phyloP scores from a whole-genome alignment of 192 early-diverging fungal species.

The Linnemannia schmuckeri region DNA sequence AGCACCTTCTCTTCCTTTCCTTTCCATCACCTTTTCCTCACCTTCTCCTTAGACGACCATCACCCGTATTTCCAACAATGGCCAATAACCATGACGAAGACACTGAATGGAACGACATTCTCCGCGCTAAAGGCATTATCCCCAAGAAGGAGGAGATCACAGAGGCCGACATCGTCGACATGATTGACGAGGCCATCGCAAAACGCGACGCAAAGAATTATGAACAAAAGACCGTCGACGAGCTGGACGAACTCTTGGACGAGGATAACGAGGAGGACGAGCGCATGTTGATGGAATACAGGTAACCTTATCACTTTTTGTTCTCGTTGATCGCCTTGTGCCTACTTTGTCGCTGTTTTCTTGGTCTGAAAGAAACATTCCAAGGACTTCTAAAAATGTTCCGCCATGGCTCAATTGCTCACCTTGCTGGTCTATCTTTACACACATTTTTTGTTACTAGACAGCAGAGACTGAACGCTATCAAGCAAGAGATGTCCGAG shows the following conservation, averaged over 20 bases:
- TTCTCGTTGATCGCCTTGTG: background rate
- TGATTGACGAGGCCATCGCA: conserved; percentile 77
- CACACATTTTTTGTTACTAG: conserved; percentile 40
- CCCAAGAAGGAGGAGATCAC: conserved; percentile 80
- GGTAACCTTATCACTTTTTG: conserved; percentile 41
- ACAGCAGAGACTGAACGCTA: conserved; percentile 87
- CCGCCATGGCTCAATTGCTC: conserved; percentile 1
- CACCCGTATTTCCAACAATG: conserved; percentile 12
- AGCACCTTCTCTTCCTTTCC: background rate
- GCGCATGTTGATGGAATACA: conserved; percentile 82
- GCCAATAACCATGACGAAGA: conserved; percentile 73
- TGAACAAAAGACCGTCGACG: conserved; percentile 79
- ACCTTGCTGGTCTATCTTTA: background rate
- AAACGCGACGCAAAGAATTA: conserved; percentile 71
- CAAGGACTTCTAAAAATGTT: background rate
- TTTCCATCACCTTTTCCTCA: background rate
- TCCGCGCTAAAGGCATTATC: conserved; percentile 92
- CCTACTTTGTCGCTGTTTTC: background rate
- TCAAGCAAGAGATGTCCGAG: conserved; percentile 75
- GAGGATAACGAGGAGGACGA: conserved; percentile 83
- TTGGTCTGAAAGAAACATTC: background rate
- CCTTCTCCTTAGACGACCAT: background rate
- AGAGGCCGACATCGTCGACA: conserved; percentile 80
- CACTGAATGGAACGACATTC: conserved; percentile 94
- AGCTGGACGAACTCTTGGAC: conserved; percentile 84